Conservation (phyloP, 129 eudicot genomes). For the Apium graveolens region DNA sequence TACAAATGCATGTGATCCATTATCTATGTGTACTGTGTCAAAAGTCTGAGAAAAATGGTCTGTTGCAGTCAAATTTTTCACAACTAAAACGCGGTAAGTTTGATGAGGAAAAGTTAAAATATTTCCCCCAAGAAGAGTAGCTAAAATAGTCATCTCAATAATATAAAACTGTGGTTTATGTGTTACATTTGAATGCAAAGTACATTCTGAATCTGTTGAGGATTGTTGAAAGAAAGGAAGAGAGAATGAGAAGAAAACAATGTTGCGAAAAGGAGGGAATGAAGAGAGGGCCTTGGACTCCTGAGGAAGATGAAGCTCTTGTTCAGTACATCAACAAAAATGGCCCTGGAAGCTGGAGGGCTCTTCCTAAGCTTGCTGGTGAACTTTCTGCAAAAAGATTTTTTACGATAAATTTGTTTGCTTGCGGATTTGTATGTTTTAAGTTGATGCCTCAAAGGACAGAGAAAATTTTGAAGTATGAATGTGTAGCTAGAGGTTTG, state of each 20-base stretch:
- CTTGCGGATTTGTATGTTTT: not conserved
- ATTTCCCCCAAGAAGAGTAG: not conserved
- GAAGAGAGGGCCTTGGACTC: conserved; percentile 82
- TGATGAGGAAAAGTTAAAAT: too few species aligned
- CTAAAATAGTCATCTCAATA: not conserved
- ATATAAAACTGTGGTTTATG: not conserved
- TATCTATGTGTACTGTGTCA: not conserved
- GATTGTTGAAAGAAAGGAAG: not conserved
- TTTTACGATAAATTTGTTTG: too few species aligned
- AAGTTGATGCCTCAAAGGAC: not conserved
- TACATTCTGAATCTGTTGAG: not conserved
- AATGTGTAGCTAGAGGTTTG: not conserved
- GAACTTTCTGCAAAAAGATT: too few species aligned
- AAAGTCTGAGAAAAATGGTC: not conserved
- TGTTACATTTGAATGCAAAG: not conserved
- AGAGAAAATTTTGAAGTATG: not conserved
- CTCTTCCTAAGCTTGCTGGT: conserved; percentile 85
- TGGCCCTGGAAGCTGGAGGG: conserved; percentile 90
- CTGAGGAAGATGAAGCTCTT: conserved; percentile 70
- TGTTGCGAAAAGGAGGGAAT: conserved; percentile 77
- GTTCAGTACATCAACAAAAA: conserved; percentile 38
- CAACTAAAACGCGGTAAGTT: not conserved
- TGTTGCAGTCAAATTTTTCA: not conserved
- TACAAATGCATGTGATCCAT: not conserved
- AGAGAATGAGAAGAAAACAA: conserved; percentile 58